phyloP scores from a whole-genome alignment of 805 yeast genomes.

The Lachancea cidri region DNA sequence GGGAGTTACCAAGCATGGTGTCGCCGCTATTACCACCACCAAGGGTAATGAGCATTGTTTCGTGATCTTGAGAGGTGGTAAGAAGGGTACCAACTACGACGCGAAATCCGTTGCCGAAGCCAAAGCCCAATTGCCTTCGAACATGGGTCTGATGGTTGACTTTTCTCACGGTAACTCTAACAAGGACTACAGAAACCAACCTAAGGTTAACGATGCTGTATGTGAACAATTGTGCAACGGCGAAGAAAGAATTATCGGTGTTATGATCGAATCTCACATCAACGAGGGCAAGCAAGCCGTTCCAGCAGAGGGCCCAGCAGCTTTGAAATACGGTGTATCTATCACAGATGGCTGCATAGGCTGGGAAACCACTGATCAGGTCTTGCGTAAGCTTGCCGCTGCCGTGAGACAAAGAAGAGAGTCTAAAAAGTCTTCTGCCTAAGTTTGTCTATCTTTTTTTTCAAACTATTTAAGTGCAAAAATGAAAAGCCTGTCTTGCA shows the following conservation, averaged over 20 bases:
- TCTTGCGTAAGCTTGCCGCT: slow-evolving; percentile 70
- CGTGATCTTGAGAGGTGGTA: slow-evolving; percentile 94
- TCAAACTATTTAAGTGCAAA: neutral
- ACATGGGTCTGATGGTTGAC: slow-evolving; percentile 77
- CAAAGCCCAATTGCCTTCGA: slow-evolving; percentile 50
- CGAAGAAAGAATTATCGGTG: slow-evolving; percentile 76
- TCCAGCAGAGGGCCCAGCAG: slow-evolving; percentile 52
- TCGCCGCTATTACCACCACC: slow-evolving; percentile 93
- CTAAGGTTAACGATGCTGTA: slow-evolving; percentile 78
- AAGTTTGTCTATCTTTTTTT: too few species aligned
- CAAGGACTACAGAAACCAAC: slow-evolving; percentile 93
- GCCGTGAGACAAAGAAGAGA: slow-evolving; percentile 83
- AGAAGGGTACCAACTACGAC: slow-evolving; percentile 88
- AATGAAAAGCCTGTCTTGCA: too few species aligned
- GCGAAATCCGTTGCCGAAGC: slow-evolving; percentile 71
- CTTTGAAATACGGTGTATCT: slow-evolving; percentile 86
- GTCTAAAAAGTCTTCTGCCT: slow-evolving; percentile 18
- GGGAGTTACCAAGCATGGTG: slow-evolving; percentile 96
- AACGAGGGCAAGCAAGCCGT: slow-evolving; percentile 87
- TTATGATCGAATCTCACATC: slow-evolving; percentile 92
- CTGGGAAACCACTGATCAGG: slow-evolving; percentile 82
- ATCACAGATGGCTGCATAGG: slow-evolving; percentile 96
- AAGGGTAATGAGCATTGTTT: slow-evolving; percentile 94
- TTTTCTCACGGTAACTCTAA: slow-evolving; percentile 97
- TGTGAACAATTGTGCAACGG: slow-evolving; percentile 80